A percentile compares a stretch with the other conserved stretches of the same genome.
phyloP scores from a whole-genome alignment of 495 filamentous ascomycete species.

The Pyronema domesticum region DNA sequence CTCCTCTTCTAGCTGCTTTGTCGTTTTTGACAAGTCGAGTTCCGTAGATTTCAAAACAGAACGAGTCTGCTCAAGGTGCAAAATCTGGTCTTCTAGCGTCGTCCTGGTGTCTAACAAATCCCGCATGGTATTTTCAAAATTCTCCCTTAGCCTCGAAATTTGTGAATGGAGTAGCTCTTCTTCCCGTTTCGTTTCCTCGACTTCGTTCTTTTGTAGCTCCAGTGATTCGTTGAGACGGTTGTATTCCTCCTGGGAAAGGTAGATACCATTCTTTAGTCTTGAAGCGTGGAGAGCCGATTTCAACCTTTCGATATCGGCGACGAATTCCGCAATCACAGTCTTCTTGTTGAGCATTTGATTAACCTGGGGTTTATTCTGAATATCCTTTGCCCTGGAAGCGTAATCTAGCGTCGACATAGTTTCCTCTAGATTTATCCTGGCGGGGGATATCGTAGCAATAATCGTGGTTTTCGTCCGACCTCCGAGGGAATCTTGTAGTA shows the following conservation, averaged over 20 bases:
- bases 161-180: conserved; percentile 85
- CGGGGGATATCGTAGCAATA: conserved; percentile 88
- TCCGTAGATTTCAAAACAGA: conserved; percentile 74
- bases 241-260: conserved; percentile 65
- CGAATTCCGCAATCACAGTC: conserved; percentile 74
- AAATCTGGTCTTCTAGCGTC: conserved; percentile 59
- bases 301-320: conserved; percentile 81
- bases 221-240: conserved; percentile 78
- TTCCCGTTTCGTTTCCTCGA: conserved; percentile 77
- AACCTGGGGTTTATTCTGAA: conserved; percentile 90
- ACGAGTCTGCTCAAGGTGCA: conserved; percentile 57
- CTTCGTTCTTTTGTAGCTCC: conserved; percentile 79
- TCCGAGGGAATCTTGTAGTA: conserved; percentile 90
- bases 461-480: conserved; percentile 96
- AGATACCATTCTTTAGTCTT: conserved; percentile 84
- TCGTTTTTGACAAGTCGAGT: conserved; percentile 54
- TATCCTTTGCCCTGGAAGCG: conserved; percentile 93
- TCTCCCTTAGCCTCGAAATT: conserved; percentile 75
- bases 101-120: conserved; percentile 73
- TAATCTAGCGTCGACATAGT: conserved; percentile 97
- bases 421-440: conserved; percentile 87
- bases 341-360: conserved; percentile 85
- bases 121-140: conserved; percentile 66
- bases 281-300: conserved; percentile 88
- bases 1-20: conserved; percentile 62